Evolutionary conservation across 1,284 basidiomycete species (phyloP).

Genomic region (Salmacisia buchloeana): DNA sequence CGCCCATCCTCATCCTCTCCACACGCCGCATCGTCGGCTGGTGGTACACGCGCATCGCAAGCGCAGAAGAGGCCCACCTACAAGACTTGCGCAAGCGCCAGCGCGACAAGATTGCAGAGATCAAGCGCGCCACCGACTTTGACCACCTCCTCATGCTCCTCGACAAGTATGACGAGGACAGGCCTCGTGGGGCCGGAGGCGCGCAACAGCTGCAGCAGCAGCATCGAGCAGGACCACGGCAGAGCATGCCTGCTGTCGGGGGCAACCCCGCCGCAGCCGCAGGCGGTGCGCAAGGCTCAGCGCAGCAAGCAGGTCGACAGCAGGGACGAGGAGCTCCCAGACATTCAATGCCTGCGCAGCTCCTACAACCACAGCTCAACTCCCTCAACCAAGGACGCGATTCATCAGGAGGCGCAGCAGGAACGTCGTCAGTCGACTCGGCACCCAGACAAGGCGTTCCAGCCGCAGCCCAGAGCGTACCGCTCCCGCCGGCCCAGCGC

Average conservation of each 20-base stretch:
- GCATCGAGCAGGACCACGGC: background rate
- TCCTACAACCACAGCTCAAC: background rate
- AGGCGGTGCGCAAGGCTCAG: no score
- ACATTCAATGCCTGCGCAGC: background rate
- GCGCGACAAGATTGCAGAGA: constrained; percentile 82
- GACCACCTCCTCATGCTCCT: constrained; percentile 83
- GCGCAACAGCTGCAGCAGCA: constrained; percentile 28
- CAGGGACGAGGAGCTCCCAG: background rate
- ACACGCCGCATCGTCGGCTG: constrained; percentile 74
- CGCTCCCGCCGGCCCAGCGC: background rate
- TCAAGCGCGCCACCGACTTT: constrained; percentile 95
- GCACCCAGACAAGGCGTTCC: background rate
- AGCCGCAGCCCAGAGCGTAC: background rate
- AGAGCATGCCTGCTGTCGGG: constrained; percentile 5
- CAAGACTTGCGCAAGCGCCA: constrained; percentile 71
- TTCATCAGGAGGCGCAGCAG: background rate
- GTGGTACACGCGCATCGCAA: constrained; percentile 78
- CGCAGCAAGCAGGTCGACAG: background rate
- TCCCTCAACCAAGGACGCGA: background rate
- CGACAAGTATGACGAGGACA: constrained; percentile 75
- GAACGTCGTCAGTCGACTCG: background rate
- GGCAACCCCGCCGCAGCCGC: no score
- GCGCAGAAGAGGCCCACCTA: constrained; percentile 77
- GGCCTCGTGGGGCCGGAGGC: constrained; percentile 31
- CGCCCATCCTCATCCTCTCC: constrained; percentile 58